Evolutionary conservation across 2,329 filamentous ascomycete species (phyloP).

Genomic region (Talaromyces sp.): DNA sequence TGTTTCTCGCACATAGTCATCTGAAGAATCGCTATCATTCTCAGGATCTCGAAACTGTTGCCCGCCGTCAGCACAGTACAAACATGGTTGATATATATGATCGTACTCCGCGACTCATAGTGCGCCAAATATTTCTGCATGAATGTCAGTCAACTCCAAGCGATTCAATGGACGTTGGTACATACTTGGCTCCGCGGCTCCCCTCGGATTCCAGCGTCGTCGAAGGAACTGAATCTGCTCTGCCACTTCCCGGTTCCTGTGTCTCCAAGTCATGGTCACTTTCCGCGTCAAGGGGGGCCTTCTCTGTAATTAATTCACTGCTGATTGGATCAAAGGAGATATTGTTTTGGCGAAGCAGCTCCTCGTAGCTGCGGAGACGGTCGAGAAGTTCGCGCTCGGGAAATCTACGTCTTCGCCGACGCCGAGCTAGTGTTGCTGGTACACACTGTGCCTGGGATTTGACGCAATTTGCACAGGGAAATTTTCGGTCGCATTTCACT

Average conservation of each 20-base stretch:
- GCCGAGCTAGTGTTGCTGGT: conserved; percentile 45
- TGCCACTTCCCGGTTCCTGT: not conserved
- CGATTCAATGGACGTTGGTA: not conserved
- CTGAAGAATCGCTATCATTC: conserved; percentile 29
- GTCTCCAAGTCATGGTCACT: not conserved
- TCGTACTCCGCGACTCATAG: conserved; percentile 12
- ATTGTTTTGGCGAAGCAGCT: conserved; percentile 59
- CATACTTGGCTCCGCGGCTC: conserved; percentile 7
- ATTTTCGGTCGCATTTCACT: conserved; percentile 67
- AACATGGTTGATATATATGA: not conserved
- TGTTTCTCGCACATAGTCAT: conserved; percentile 29
- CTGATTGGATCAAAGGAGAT: conserved; percentile 65
- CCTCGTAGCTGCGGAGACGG: conserved; percentile 64
- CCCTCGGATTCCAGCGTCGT: not conserved
- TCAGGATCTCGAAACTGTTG: conserved; percentile 14
- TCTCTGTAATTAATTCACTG: conserved; percentile 22
- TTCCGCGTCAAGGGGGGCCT: conserved; percentile 15
- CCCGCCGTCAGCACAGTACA: not conserved
- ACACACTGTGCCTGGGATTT: conserved; percentile 58
- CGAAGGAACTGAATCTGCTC: conserved; percentile 1
- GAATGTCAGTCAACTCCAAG: not conserved
- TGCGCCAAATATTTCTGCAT: conserved; percentile 8
- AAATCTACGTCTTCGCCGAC: conserved; percentile 54
- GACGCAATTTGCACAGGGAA: conserved; percentile 65
- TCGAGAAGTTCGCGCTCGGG: conserved; percentile 66